A percentile compares a stretch with the other conserved stretches of the same genome.
phyloP scores from a whole-genome alignment of 2,329 filamentous ascomycete species.

The Geoglossum cookeanum region DNA sequence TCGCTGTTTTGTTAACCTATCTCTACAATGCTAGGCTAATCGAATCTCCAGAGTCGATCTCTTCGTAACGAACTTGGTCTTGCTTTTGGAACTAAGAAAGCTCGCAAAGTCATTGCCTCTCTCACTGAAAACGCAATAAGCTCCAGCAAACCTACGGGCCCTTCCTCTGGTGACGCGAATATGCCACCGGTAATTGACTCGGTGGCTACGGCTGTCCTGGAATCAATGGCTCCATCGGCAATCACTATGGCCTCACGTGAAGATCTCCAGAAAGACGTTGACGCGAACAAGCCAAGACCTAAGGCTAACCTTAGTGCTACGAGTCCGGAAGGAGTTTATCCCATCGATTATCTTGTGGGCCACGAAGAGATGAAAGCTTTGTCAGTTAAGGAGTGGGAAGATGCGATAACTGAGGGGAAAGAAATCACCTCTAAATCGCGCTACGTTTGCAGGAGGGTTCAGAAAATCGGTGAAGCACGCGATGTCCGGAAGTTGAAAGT shows the following conservation, averaged over 20 bases:
- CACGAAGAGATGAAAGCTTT: constrained; percentile 46
- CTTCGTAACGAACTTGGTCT: constrained; percentile 50
- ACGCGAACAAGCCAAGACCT: constrained; percentile 54
- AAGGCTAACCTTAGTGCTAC: constrained; percentile 46
- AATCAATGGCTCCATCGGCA: constrained; percentile 41
- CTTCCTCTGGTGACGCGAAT: not conserved
- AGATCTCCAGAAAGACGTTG: constrained; percentile 42
- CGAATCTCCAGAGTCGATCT: not conserved
- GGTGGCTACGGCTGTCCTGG: constrained; percentile 37
- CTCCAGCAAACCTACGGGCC: constrained; percentile 12
- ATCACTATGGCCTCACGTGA: constrained; percentile 47
- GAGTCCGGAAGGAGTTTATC: constrained; percentile 54
- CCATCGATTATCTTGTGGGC: constrained; percentile 45
- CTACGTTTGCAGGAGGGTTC: constrained; percentile 45
- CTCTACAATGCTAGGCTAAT: not conserved
- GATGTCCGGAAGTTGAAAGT: constrained; percentile 28
- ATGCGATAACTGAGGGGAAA: constrained; percentile 39
- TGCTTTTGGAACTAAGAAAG: constrained; percentile 72
- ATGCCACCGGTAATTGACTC: constrained; percentile 11
- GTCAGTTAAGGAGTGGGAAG: constrained; percentile 55
- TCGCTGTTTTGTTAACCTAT: constrained; percentile 3
- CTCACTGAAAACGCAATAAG: constrained; percentile 52
- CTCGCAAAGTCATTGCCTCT: constrained; percentile 55
- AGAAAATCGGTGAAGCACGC: constrained; percentile 29
- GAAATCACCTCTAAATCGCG: constrained; percentile 37